phyloP scores from a whole-genome alignment of 306 rosid species.

The Prinsepia uniflora region DNA sequence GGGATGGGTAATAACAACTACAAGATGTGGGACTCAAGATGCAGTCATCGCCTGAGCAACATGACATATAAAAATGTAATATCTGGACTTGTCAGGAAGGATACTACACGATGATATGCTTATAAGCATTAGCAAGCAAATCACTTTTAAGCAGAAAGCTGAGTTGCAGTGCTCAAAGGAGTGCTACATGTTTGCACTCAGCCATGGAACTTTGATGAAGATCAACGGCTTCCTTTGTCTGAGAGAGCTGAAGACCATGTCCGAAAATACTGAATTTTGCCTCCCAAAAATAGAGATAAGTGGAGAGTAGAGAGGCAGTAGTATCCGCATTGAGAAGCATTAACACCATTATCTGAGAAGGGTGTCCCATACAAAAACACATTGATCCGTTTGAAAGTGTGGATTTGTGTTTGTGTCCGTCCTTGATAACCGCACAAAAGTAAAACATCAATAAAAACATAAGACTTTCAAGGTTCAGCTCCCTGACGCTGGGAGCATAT shows the following conservation, averaged over 20 bases:
- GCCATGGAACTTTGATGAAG: not conserved
- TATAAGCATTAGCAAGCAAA: not conserved
- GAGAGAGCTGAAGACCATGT: not conserved
- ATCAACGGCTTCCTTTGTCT: not conserved
- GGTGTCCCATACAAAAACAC: too few relatives aligned
- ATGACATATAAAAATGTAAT: too few relatives aligned
- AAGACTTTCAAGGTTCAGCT: not conserved
- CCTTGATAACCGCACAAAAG: not conserved
- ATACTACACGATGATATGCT: too few relatives aligned
- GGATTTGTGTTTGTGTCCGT: too few relatives aligned
- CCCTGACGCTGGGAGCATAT: too few relatives aligned
- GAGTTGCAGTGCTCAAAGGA: not conserved
- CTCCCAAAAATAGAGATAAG: not conserved
- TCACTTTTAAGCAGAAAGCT: not conserved
- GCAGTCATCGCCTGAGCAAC: too few relatives aligned
- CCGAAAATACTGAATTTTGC: not conserved
- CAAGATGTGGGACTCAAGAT: too few relatives aligned
- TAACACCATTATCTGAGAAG: too few relatives aligned
- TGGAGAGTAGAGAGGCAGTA: not conserved
- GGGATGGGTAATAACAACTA: too few relatives aligned
- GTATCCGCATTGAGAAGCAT: not conserved
- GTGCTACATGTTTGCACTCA: not conserved
- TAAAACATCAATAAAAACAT: not conserved
- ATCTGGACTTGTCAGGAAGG: too few relatives aligned
- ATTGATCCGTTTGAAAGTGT: not conserved